These are phyloP conservation scores for Tricholoma terreum DNA, from an alignment of 768 basidiomycete genomes.

Conservation along the genomic window DNA sequence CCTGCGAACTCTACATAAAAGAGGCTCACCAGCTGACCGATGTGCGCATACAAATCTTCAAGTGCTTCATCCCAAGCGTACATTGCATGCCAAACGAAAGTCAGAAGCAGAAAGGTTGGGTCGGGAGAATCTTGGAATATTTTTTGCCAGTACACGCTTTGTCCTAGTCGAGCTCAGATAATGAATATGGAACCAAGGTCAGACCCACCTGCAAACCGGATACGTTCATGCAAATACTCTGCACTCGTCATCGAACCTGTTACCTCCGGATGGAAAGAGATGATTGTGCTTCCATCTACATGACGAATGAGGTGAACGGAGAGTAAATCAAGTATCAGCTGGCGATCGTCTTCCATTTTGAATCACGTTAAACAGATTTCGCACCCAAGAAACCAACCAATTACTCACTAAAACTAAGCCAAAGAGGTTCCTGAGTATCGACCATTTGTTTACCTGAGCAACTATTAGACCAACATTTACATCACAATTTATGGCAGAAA, in stretches of 20 bases:
- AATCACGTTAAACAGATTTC: not conserved
- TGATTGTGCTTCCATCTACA: conserved; percentile 43
- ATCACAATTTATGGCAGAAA: not conserved
- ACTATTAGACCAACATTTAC: not conserved
- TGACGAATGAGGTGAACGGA: conserved; percentile 50
- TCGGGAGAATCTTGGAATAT: conserved; percentile 20
- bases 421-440: conserved; percentile 39
- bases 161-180: conserved; percentile 5
- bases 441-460: conserved; percentile 29
- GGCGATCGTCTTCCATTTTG: conserved; percentile 18
- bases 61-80: conserved; percentile 27
- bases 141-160: conserved; percentile 25
- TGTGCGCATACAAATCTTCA: conserved; percentile 22
- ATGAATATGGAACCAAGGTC: not conserved
- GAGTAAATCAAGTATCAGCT: conserved; percentile 45
- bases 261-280: conserved; percentile 46
- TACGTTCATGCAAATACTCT: conserved; percentile 41
- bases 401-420: conserved; percentile 29
- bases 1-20: not conserved
- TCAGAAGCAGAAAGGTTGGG: conserved; percentile 24
- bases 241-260: conserved; percentile 40
- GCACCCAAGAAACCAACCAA: not conserved
- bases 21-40: conserved; percentile 19
- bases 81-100: conserved; percentile 25
- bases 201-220: conserved; percentile 42